Evolutionary conservation across 768 basidiomycete species (phyloP).

Genomic region (Paxillus involutus): DNA sequence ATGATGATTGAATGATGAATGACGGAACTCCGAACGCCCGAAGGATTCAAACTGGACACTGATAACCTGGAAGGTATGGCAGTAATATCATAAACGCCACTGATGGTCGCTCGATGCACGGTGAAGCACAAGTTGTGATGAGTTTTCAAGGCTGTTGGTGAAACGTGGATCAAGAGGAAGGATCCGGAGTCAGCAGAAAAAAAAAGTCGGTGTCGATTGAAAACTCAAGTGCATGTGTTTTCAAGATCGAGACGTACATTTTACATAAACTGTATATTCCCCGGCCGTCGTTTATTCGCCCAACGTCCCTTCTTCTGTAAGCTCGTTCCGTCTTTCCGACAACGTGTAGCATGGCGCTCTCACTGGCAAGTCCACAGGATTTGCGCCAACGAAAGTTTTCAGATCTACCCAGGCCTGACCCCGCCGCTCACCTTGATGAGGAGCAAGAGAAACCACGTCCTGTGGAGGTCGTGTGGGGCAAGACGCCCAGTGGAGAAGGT

Average conservation of each 20-base stretch:
- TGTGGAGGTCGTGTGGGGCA: conserved; percentile 80
- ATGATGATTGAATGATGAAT: no score
- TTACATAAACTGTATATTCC: conserved; percentile 3
- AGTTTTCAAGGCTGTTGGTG: no score
- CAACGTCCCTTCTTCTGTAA: neutral
- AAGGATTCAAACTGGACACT: no score
- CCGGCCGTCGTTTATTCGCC: neutral
- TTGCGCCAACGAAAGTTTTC: conserved; percentile 24
- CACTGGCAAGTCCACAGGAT: conserved; percentile 17
- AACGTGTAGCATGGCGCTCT: conserved; percentile 16
- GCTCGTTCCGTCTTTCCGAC: neutral
- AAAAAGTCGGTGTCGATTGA: no score
- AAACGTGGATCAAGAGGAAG: no score
- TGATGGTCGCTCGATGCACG: no score
- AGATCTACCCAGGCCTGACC: neutral
- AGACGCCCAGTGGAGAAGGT: conserved; percentile 83
- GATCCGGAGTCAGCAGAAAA: no score
- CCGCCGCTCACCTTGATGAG: neutral
- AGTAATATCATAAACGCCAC: no score
- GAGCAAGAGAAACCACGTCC: conserved; percentile 12
- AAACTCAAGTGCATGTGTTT: no score
- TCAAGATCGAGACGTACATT: neutral
- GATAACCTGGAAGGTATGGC: no score
- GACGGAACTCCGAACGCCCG: neutral
- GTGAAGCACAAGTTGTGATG: no score